Evolutionary conservation across 108 stramenopile genomes (phyloP).

Genomic region (Nitzschia inconspicua): DNA sequence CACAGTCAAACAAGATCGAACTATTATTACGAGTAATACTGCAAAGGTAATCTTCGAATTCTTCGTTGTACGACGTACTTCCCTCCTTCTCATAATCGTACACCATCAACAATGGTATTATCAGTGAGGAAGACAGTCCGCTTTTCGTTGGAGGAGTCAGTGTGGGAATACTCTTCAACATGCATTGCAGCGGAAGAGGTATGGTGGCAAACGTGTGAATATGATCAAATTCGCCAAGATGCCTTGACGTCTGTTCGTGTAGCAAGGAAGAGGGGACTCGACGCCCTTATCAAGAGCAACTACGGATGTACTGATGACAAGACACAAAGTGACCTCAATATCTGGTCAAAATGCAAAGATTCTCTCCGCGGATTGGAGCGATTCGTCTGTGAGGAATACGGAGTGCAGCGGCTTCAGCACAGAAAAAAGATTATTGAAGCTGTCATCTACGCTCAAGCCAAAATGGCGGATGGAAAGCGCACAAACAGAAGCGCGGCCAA

Average conservation of each 20-base stretch:
- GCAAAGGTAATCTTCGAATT: no score
- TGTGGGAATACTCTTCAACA: no score
- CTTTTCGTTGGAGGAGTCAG: no score
- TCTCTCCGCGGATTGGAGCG: slow-evolving; percentile 14
- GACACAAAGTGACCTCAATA: slow-evolving; percentile 10
- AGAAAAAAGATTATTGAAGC: slow-evolving; percentile 7
- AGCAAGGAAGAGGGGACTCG: background rate
- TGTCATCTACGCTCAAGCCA: slow-evolving; percentile 7
- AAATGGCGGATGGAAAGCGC: background rate
- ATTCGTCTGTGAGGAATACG: slow-evolving; percentile 7
- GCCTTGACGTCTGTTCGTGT: background rate
- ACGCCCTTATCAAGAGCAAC: background rate
- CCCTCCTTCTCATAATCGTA: no score
- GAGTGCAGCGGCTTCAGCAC: background rate
- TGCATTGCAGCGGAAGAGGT: no score
- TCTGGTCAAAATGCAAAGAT: background rate
- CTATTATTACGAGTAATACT: no score
- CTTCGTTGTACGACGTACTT: no score
- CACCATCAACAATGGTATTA: no score
- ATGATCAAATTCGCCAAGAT: background rate
- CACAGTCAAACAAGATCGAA: no score
- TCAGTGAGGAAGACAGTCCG: no score
- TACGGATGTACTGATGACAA: slow-evolving; percentile 19
- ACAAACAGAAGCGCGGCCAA: background rate
- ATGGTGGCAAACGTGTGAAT: slow-evolving; percentile 10